These are phyloP conservation scores for Phialophora macrospora DNA, from an alignment of 2,329 filamentous ascomycete genomes.

Conservation along the genomic window DNA sequence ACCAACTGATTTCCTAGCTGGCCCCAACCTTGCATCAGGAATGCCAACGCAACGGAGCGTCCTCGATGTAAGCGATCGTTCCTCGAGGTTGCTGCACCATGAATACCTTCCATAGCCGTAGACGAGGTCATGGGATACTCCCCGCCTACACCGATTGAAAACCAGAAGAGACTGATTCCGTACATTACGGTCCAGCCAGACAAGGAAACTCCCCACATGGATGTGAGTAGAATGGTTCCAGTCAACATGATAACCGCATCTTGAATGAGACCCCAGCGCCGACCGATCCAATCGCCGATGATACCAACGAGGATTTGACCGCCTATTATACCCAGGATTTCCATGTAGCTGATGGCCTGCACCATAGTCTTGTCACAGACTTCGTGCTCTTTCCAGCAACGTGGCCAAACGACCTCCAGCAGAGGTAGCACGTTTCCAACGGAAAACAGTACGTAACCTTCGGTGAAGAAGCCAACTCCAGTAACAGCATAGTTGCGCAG, in stretches of 20 bases:
- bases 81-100: conserved; percentile 80
- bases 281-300: conserved; percentile 77
- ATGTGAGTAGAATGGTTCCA: conserved; percentile 87
- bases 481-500: not conserved
- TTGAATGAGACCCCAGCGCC: conserved; percentile 93
- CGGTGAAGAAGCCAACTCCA: not conserved
- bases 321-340: conserved; percentile 91
- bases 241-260: conserved; percentile 93
- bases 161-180: conserved; percentile 90
- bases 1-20: conserved; percentile 91
- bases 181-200: conserved; percentile 98
- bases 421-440: conserved; percentile 90
- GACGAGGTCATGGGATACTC: conserved; percentile 95
- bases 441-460: conserved; percentile 81
- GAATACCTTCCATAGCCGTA: conserved; percentile 87
- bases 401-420: conserved; percentile 73
- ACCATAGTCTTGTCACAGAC: conserved; percentile 81
- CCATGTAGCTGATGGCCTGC: conserved; percentile 82
- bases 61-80: conserved; percentile 95
- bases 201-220: conserved; percentile 82
- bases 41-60: conserved; percentile 91
- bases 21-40: conserved; percentile 98
- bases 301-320: conserved; percentile 87
- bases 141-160: conserved; percentile 64
- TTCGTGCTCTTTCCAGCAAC: conserved; percentile 72